Conservation (phyloP, 75 land plant species). For the Larix kaempferi region DNA sequence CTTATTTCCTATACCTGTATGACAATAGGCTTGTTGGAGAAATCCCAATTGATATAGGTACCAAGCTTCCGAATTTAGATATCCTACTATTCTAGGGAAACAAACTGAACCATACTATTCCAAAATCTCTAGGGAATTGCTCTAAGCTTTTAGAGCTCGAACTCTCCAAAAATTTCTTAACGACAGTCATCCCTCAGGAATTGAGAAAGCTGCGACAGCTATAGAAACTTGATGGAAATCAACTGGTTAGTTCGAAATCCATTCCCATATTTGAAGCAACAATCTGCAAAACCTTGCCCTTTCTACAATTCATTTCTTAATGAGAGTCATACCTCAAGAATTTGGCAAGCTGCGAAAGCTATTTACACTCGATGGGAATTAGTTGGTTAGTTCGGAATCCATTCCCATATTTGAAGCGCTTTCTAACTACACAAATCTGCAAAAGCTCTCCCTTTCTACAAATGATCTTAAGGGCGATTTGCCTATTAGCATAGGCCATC, state of each 20-base stretch:
- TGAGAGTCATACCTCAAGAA: no score
- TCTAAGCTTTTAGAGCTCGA: slow-evolving; percentile 3
- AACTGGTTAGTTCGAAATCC: neutral
- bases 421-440: no score
- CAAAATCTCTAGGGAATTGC: neutral
- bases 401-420: no score
- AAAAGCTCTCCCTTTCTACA: no score
- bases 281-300: neutral
- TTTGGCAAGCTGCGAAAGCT: no score
- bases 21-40: neutral
- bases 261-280: neutral
- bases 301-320: no score
- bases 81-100: neutral
- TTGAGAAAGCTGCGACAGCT: slow-evolving; percentile 11
- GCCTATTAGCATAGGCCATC: slow-evolving; percentile 2
- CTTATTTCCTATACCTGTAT: neutral
- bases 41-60: neutral
- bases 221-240: neutral
- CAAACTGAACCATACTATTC: neutral
- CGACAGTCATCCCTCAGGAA: slow-evolving; percentile 22
- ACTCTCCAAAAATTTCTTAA: slow-evolving; percentile 11
- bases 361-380: no score
- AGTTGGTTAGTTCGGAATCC: no score
- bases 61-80: neutral
- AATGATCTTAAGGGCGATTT: slow-evolving; percentile 11